phyloP scores from a whole-genome alignment of 169 alveolate species.

The Plasmodium ovale region DNA sequence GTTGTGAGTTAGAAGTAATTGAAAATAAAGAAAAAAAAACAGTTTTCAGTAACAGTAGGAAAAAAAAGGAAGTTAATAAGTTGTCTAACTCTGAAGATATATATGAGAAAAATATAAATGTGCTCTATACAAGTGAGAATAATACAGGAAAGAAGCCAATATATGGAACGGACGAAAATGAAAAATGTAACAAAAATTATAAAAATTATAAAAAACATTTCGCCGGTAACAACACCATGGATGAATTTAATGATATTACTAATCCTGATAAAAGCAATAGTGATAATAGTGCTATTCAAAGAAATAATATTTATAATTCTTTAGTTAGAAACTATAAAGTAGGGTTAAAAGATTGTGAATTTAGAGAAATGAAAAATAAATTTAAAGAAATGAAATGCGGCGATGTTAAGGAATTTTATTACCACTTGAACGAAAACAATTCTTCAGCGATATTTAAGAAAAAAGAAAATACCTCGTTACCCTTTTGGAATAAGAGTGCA shows the following conservation, averaged over 20 bases:
- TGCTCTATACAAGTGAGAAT: neutral
- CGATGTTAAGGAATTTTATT: neutral
- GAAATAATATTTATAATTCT: neutral
- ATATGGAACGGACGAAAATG: constrained; percentile 12
- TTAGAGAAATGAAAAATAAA: neutral
- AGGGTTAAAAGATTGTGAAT: constrained; percentile 1
- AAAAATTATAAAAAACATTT: neutral
- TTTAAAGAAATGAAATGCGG: neutral
- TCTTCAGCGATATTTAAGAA: constrained; percentile 3
- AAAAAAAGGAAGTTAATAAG: neutral
- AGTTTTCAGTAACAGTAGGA: constrained; percentile 4
- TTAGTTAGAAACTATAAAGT: constrained; percentile 17
- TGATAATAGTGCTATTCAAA: constrained; percentile 8
- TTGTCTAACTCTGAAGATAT: constrained; percentile 18
- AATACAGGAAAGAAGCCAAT: neutral
- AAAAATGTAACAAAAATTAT: constrained; percentile 13
- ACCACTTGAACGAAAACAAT: neutral
- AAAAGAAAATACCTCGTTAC: constrained; percentile 15
- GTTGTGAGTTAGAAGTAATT: constrained; percentile 9
- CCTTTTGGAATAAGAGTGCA: neutral
- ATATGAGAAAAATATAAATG: constrained; percentile 1
- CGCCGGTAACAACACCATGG: neutral
- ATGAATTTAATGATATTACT: neutral
- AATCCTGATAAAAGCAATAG: neutral
- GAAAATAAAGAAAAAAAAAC: constrained; percentile 25